Evolutionary conservation across 2,329 filamentous ascomycete genomes (phyloP).

Genomic region (Pseudopithomyces maydicus): DNA sequence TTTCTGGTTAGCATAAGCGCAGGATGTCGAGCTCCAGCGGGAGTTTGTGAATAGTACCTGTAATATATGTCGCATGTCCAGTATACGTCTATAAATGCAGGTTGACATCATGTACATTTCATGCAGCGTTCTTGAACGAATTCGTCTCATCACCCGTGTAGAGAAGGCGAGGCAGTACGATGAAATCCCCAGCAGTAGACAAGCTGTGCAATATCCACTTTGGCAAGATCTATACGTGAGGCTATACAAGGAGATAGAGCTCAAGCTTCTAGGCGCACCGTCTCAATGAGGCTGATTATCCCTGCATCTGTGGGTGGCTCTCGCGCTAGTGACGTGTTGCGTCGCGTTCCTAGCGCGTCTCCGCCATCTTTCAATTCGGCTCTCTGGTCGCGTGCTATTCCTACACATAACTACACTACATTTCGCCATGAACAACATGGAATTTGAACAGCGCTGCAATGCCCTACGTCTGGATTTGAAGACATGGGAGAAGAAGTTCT

Average conservation of each 20-base stretch:
- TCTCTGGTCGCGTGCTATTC: conserved; percentile 13
- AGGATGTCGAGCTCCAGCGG: conserved; percentile 41
- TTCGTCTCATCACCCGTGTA: no score
- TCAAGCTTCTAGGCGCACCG: conserved; percentile 14
- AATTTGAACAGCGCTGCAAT: conserved; percentile 73
- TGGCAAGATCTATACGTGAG: no score
- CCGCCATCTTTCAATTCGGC: conserved; percentile 29
- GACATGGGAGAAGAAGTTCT: conserved; percentile 73
- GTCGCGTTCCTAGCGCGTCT: conserved; percentile 28
- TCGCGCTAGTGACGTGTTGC: conserved; percentile 26
- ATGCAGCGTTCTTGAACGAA: no score
- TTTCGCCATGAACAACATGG: conserved; percentile 32
- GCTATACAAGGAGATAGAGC: background rate
- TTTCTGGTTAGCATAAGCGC: conserved; percentile 42
- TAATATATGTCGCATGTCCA: conserved; percentile 44
- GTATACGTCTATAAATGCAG: conserved; percentile 31
- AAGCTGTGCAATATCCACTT: no score
- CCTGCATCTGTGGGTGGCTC: conserved; percentile 7
- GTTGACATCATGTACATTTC: background rate
- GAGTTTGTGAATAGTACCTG: conserved; percentile 49
- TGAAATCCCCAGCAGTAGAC: no score
- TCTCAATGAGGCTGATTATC: conserved; percentile 22
- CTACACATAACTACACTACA: conserved; percentile 12
- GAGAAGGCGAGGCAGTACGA: no score
- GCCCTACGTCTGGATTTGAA: conserved; percentile 78